A percentile compares a stretch with the other conserved stretches of the same genome.
Evolutionary conservation across 208 protist species (phyloP).

Genomic region (Wallacemonas sp.): DNA sequence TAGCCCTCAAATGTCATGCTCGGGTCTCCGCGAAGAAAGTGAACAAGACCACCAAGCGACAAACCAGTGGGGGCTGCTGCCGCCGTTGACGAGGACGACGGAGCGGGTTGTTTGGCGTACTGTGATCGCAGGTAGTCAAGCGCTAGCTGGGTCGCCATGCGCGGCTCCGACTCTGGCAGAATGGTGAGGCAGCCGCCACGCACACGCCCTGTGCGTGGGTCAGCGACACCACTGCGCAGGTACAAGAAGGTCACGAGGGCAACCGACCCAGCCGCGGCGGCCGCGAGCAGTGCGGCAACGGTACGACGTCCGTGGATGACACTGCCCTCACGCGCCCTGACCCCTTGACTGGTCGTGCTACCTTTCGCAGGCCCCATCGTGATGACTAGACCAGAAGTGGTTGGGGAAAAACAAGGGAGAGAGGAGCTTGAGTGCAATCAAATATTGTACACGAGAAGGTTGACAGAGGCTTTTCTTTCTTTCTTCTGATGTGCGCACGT

Average conservation of each 20-base stretch:
- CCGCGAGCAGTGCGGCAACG: background rate
- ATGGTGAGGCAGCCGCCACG: constrained; percentile 20
- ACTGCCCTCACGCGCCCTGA: too few species aligned
- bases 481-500: too few species aligned
- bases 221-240: background rate
- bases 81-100: background rate
- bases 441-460: too few species aligned
- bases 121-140: constrained; percentile 31
- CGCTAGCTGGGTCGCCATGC: constrained; percentile 34
- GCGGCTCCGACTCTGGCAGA: constrained; percentile 20
- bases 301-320: background rate
- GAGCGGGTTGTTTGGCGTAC: constrained; percentile 9
- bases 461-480: too few species aligned
- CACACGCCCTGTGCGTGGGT: background rate
- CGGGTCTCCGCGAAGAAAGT: constrained; percentile 50
- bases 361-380: too few species aligned
- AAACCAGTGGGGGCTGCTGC: background rate
- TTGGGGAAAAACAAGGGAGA: too few species aligned
- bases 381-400: too few species aligned
- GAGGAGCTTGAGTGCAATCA: too few species aligned
- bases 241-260: background rate
- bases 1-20: constrained; percentile 12
- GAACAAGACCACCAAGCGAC: constrained; percentile 46
- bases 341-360: too few species aligned
- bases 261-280: constrained; percentile 12